Percentiles rank a stretch among this genome's conserved stretches.
Conservation (phyloP, 2,329 filamentous ascomycete species). For the Arthrobotrys sinensis region DNA sequence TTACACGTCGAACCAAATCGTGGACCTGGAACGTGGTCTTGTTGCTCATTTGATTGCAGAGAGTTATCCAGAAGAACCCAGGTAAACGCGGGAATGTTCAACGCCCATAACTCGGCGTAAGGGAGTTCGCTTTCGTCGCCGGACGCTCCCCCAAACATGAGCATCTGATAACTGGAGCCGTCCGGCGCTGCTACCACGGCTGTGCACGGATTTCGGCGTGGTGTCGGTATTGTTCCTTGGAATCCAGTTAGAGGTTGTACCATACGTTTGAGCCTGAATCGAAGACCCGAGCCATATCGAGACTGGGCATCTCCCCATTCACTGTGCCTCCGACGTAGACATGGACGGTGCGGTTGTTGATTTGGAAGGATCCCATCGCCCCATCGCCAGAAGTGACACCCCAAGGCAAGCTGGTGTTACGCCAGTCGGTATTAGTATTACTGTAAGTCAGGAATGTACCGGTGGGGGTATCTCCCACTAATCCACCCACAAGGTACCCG, state of each 20-base stretch:
- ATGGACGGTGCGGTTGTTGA: slow-evolving; percentile 18
- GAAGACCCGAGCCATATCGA: slow-evolving; percentile 19
- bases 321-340: slow-evolving; percentile 24
- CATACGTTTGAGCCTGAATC: slow-evolving; percentile 18
- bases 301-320: neutral
- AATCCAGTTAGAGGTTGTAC: slow-evolving; percentile 25
- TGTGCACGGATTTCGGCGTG: slow-evolving; percentile 10
- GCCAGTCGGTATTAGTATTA: neutral
- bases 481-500: slow-evolving; percentile 31
- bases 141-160: slow-evolving; percentile 11
- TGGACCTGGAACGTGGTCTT: neutral
- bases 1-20: slow-evolving; percentile 21
- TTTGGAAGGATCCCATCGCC: slow-evolving; percentile 7
- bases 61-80: slow-evolving; percentile 30
- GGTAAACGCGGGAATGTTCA: slow-evolving; percentile 32
- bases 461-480: neutral
- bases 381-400: slow-evolving; percentile 34
- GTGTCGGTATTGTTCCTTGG: slow-evolving; percentile 8
- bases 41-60: neutral
- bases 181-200: slow-evolving; percentile 9
- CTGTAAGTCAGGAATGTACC: slow-evolving; percentile 11
- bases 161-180: slow-evolving; percentile 40
- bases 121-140: neutral
- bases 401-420: slow-evolving; percentile 24
- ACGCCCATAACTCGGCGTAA: slow-evolving; percentile 5